Evolutionary conservation across 805 yeast genomes (phyloP).

Genomic region (Pichia phayaonensis): DNA sequence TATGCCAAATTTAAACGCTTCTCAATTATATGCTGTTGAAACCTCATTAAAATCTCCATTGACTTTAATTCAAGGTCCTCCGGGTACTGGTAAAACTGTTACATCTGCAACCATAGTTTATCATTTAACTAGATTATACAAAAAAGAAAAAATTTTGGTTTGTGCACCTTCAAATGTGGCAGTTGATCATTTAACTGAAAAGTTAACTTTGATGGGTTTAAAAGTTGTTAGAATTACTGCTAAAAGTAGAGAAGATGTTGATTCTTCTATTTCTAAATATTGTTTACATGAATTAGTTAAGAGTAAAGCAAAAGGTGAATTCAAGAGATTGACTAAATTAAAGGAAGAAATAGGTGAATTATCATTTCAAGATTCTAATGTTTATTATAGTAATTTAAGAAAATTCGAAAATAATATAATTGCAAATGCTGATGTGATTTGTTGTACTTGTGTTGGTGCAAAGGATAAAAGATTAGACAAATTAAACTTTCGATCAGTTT

Average conservation of each 20-base stretch:
- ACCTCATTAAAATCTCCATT: slow-evolving; percentile 63
- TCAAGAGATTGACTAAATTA: slow-evolving; percentile 50
- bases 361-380: slow-evolving; percentile 42
- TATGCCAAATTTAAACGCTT: slow-evolving; percentile 62
- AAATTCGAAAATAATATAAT: slow-evolving; percentile 44
- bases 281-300: slow-evolving; percentile 50
- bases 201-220: slow-evolving; percentile 62
- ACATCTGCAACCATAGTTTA: slow-evolving; percentile 85
- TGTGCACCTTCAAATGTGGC: slow-evolving; percentile 97
- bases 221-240: slow-evolving; percentile 75
- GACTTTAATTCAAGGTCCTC: slow-evolving; percentile 89
- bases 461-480: slow-evolving; percentile 59
- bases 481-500: slow-evolving; percentile 62
- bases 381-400: slow-evolving; percentile 35
- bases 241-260: slow-evolving; percentile 73
- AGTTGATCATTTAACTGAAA: slow-evolving; percentile 79
- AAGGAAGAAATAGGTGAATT: slow-evolving; percentile 67
- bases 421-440: slow-evolving; percentile 63
- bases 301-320: slow-evolving; percentile 41
- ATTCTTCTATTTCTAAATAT: slow-evolving; percentile 48
- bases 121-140: slow-evolving; percentile 54
- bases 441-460: slow-evolving; percentile 91
- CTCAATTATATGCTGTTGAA: slow-evolving; percentile 74
- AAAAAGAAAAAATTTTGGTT: slow-evolving; percentile 60
- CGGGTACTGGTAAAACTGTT: slow-evolving; percentile 94